Evolutionary conservation across 73 alveolate species (phyloP), one percentile per base, ranked within the genome.

Genomic region (Tetrahymena thermophila): DNA sequence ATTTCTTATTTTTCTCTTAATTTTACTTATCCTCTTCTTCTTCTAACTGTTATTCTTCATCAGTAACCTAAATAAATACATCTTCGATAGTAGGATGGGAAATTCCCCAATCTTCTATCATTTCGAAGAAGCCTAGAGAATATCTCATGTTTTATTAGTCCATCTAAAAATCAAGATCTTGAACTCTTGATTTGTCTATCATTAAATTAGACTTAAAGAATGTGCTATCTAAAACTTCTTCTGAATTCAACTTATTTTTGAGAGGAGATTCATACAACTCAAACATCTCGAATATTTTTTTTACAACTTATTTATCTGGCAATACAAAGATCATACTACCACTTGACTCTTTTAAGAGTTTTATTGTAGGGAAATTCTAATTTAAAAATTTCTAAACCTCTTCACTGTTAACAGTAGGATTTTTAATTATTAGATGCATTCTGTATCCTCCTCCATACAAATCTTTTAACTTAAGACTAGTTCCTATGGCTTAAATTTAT

Each of bases 391-490:
- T 71, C 11, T 28, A 17, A 71, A 71, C 89, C 11, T 71, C 89
- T 71, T 71, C 89, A 71, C 23, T 28, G 40, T 71, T 71, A 71
- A 13, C 37, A 10, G 17, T 1, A 28, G 89, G 89, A 71, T 71
- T n/a, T 71, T 71, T 71, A 19, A 98, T 95, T 93, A 97, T 96
- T 55, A 98, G 84, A 96, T 97, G 96, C 55, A 98, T 42, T 37
- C 97, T 97, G 94, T 97, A 98, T 38, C 99, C 99, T 25, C 98
- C 99, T 50, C 99, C 99, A 97, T 98, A 98, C 25, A 98, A 85
- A 17, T 97, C 95, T 95, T 98, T 98, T 38, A 98, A 97, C 56
- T 98, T 98, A 71, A 98, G 98, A 35, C 97, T 97, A 43, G 99
- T 97, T 34, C 99, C 99, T 16, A 98, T 96, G 85, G 99, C 98